Evolutionary conservation across 2,329 filamentous ascomycete species (phyloP).

Genomic region (Epichloe typhina): DNA sequence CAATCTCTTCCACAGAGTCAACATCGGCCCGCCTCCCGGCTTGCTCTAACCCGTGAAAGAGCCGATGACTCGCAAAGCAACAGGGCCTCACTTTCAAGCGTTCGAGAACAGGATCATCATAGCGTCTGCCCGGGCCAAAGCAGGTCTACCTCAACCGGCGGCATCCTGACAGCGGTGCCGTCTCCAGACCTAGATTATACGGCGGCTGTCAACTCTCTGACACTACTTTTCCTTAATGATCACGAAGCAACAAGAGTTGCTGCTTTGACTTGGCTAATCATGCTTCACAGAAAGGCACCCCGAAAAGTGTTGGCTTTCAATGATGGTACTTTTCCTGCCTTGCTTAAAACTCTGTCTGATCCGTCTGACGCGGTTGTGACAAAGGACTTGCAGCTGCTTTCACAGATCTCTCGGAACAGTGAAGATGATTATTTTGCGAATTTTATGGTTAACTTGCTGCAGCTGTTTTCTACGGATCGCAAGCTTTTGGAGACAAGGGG

Average conservation of each 20-base stretch:
- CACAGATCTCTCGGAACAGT: conserved; percentile 90
- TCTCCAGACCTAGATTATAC: conserved; percentile 82
- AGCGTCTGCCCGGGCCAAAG: conserved; percentile 39
- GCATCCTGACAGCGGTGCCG: conserved; percentile 27
- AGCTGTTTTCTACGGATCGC: conserved; percentile 89
- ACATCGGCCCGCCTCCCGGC: conserved; percentile 24
- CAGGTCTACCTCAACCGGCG: conserved; percentile 32
- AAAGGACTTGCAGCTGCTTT: conserved; percentile 81
- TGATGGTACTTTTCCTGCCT: conserved; percentile 88
- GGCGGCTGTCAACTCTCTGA: conserved; percentile 84
- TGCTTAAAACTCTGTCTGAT: conserved; percentile 92
- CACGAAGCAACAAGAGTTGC: conserved; percentile 92
- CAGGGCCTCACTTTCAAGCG: conserved; percentile 38
- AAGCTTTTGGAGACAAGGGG: conserved; percentile 82
- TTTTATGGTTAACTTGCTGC: conserved; percentile 94
- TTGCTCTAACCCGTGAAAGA: conserved; percentile 30
- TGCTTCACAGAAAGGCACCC: conserved; percentile 92
- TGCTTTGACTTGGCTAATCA: conserved; percentile 89
- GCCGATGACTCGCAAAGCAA: conserved; percentile 34
- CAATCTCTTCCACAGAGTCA: conserved; percentile 12
- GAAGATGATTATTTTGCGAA: conserved; percentile 96
- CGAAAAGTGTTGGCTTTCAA: conserved; percentile 90
- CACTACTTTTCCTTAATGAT: conserved; percentile 87
- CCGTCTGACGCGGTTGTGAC: conserved; percentile 92
- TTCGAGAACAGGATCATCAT: conserved; percentile 37